These are phyloP conservation scores for Malassezia obtusa DNA, from an alignment of 1,284 basidiomycete species.

Conservation along the genomic window DNA sequence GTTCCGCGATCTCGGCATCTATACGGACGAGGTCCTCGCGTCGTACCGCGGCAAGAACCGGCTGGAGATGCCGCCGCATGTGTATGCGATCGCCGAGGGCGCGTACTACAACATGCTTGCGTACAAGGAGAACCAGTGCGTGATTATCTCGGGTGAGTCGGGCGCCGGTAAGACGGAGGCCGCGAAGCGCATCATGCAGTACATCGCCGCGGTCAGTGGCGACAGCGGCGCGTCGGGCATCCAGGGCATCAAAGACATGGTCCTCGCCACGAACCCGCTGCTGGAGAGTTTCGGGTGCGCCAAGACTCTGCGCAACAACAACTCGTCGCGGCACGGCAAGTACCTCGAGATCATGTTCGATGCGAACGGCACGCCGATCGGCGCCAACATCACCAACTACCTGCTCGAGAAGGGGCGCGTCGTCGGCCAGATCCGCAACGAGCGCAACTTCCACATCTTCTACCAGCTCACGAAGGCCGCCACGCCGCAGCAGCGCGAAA, in stretches of 20 bases:
- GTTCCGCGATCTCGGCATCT: conserved; percentile 80
- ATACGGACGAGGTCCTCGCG: conserved; percentile 74
- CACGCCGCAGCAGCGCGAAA: conserved; percentile 74
- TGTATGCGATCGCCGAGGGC: conserved; percentile 91
- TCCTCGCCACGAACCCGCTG: conserved; percentile 94
- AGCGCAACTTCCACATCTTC: conserved; percentile 98
- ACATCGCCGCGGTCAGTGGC: conserved; percentile 91
- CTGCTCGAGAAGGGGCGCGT: conserved; percentile 90
- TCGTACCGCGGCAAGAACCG: conserved; percentile 95
- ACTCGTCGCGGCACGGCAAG: conserved; percentile 97
- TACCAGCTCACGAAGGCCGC: conserved; percentile 99
- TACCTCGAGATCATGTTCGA: conserved; percentile 99
- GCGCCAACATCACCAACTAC: conserved; percentile 97
- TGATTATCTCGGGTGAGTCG: conserved; percentile 98
- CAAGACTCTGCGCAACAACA: conserved; percentile 96
- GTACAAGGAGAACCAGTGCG: conserved; percentile 98
- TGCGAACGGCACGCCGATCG: conserved; percentile 77
- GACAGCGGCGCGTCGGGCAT: conserved; percentile 58
- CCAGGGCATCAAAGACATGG: conserved; percentile 98
- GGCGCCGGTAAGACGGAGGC: conserved; percentile 46
- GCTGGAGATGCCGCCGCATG: conserved; percentile 93
- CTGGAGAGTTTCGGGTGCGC: conserved; percentile 98
- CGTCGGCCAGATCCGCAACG: conserved; percentile 89
- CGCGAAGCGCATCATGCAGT: conserved; percentile 81
- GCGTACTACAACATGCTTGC: conserved; percentile 99